Percentiles rank a stretch among this genome's conserved stretches.
phyloP scores from a whole-genome alignment of 164 flowering plant species.

The Chloranthus sessilifolius region DNA sequence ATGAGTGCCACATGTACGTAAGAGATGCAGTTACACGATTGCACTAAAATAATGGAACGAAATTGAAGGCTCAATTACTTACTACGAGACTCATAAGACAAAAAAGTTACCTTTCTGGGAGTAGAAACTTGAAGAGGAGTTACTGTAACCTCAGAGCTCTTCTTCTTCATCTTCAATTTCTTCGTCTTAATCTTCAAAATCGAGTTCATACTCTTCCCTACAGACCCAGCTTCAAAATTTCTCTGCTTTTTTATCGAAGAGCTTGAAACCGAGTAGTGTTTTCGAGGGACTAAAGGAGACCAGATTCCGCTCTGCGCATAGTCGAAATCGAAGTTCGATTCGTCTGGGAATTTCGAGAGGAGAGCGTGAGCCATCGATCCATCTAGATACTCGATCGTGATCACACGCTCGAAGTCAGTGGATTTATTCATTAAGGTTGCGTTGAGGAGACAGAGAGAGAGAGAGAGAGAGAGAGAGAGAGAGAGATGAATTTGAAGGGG shows the following conservation, averaged over 20 bases:
- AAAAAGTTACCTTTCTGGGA: slow-evolving; percentile 18
- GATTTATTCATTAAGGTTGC: no score
- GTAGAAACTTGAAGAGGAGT: slow-evolving; percentile 19
- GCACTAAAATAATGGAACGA: no score
- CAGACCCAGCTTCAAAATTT: slow-evolving; percentile 16
- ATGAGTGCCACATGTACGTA: no score
- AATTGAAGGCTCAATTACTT: no score
- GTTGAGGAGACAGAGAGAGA: background rate
- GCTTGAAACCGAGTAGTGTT: background rate
- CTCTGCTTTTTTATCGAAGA: slow-evolving; percentile 10
- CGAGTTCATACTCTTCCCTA: slow-evolving; percentile 11
- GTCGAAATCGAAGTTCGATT: slow-evolving; percentile 73
- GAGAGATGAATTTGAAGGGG: background rate
- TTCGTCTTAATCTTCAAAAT: slow-evolving; percentile 10
- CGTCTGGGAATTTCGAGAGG: slow-evolving; percentile 74
- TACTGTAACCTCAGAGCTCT: slow-evolving; percentile 19
- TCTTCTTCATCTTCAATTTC: slow-evolving; percentile 14
- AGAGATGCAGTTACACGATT: no score
- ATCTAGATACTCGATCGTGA: slow-evolving; percentile 55
- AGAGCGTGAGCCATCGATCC: slow-evolving; percentile 55
- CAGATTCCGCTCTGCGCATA: slow-evolving; percentile 84
- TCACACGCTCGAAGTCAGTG: slow-evolving; percentile 23
- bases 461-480: background rate
- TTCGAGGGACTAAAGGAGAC: slow-evolving; percentile 68
- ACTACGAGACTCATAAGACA: background rate